Evolutionary conservation across 2,329 filamentous ascomycete genomes (phyloP).

Genomic region (Alternaria ventricosa): DNA sequence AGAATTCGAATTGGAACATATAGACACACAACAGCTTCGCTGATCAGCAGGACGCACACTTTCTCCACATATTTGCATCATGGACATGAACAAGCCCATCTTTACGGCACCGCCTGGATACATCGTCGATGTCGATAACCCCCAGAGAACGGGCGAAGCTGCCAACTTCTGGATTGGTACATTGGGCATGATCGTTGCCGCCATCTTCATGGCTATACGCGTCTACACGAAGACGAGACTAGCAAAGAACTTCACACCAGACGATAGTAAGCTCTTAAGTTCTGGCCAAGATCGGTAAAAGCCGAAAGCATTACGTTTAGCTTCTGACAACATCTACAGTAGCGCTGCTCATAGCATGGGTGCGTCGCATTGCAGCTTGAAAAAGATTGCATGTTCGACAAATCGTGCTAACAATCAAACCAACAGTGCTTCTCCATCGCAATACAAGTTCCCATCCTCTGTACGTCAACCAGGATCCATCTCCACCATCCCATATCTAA

Average conservation of each 20-base stretch:
- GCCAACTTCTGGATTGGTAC: slow-evolving; percentile 26
- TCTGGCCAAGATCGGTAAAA: not conserved
- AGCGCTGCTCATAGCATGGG: slow-evolving; percentile 19
- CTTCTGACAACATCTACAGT: slow-evolving; percentile 5
- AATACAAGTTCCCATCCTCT: slow-evolving; percentile 14
- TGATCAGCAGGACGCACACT: not conserved
- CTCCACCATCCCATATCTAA: not conserved
- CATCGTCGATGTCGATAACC: slow-evolving; percentile 34
- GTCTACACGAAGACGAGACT: slow-evolving; percentile 34
- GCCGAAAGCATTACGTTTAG: not conserved
- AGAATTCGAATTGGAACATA: not conserved
- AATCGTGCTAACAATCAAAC: not conserved
- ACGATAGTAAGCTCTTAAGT: slow-evolving; percentile 25
- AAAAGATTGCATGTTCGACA: not conserved
- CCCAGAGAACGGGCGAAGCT: slow-evolving; percentile 16
- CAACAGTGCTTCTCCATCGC: slow-evolving; percentile 12
- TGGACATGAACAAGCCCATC: slow-evolving; percentile 16
- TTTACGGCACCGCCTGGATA: slow-evolving; percentile 36
- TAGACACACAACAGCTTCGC: not conserved
- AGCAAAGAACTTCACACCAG: slow-evolving; percentile 26
- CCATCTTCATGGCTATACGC: slow-evolving; percentile 30
- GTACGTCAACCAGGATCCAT: not conserved
- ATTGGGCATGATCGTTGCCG: slow-evolving; percentile 27
- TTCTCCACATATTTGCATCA: not conserved
- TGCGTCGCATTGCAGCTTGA: not conserved